Evolutionary conservation across 2,329 filamentous ascomycete species (phyloP), one percentile per base, ranked within the genome.

Genomic region (Penicillium olsonii): DNA sequence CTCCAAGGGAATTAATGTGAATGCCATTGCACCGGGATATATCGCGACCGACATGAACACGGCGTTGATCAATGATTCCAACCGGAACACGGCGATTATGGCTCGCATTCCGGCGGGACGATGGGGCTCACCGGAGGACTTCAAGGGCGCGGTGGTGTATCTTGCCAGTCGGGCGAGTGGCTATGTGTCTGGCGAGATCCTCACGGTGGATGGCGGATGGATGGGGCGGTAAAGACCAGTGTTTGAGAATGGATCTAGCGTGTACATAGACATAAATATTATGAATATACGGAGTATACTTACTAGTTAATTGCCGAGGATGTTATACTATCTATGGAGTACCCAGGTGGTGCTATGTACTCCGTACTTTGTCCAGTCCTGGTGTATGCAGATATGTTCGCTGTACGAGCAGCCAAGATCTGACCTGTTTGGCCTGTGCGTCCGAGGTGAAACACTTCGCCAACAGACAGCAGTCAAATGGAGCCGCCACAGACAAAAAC

Each of bases 181-280:
- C 9, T 95, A 95, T 74, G 86, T 95, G 31, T 90, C 82, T 58
- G 91, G 91, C 0, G 88, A 95, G 71, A 77, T 90, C 5, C 66
- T 96, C 59, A 86, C 88, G 20, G 88, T 96, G 39, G 92, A 96
- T 71, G 91, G 91, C 7, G 91, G 91, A 10, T 96, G 90, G 90
- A 95, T 95, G 90, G 90, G 88, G 1, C 78, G 90, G 77, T 95
- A 76, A 58, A 37, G 15, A 45, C 14, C 7, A 9, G 12, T 11
- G 14, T 17, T 27, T 34, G 5, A 5, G 24, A 20, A 39, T 27
- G 20, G 12, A 15, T 50, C 19, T 35, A 29, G 33, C 39, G 40
- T 42, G 43, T 33, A 43, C 35, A 22, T 24, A 39, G 11, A 17
- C 26, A 14, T 19, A 34, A 1, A 17, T 2, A 4, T 14, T 31